phyloP scores from a whole-genome alignment of 768 basidiomycete genomes.

The Pholiota microspora region DNA sequence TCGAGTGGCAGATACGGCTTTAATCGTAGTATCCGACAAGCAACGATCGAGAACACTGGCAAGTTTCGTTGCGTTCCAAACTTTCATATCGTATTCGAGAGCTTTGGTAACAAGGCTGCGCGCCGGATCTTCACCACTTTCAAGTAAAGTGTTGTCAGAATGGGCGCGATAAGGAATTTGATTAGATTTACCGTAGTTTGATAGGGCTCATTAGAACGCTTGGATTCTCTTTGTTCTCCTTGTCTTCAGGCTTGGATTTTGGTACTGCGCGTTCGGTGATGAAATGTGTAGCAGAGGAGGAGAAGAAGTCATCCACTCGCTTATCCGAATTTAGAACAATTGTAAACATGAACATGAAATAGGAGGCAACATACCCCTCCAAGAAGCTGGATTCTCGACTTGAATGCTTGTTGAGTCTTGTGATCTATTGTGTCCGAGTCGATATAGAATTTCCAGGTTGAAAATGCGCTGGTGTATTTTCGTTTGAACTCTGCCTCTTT shows the following conservation, averaged over 20 bases:
- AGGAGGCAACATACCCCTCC: constrained; percentile 64
- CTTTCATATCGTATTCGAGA: constrained; percentile 70
- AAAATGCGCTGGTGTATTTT: constrained; percentile 87
- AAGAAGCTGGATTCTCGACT: constrained; percentile 58
- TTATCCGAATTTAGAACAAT: constrained; percentile 28
- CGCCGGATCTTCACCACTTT: constrained; percentile 29
- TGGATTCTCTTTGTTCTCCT: constrained; percentile 35
- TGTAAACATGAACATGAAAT: not conserved
- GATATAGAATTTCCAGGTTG: constrained; percentile 81
- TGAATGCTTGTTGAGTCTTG: constrained; percentile 40
- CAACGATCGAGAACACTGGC: constrained; percentile 73
- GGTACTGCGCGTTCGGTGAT: constrained; percentile 60
- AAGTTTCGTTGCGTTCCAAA: constrained; percentile 78
- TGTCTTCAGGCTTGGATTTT: constrained; percentile 47
- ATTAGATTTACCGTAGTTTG: constrained; percentile 51
- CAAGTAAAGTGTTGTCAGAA: constrained; percentile 9
- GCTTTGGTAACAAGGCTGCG: constrained; percentile 65
- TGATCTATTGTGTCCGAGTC: constrained; percentile 52
- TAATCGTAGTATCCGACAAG: constrained; percentile 30
- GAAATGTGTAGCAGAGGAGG: constrained; percentile 82
- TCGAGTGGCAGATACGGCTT: constrained; percentile 21
- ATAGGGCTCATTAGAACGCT: constrained; percentile 52
- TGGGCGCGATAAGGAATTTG: not conserved
- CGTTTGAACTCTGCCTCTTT: constrained; percentile 70
- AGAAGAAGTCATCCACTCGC: constrained; percentile 89